These are phyloP conservation scores for Rhodotorula toruloides DNA, from an alignment of 768 basidiomycete species.

Conservation along the genomic window DNA sequence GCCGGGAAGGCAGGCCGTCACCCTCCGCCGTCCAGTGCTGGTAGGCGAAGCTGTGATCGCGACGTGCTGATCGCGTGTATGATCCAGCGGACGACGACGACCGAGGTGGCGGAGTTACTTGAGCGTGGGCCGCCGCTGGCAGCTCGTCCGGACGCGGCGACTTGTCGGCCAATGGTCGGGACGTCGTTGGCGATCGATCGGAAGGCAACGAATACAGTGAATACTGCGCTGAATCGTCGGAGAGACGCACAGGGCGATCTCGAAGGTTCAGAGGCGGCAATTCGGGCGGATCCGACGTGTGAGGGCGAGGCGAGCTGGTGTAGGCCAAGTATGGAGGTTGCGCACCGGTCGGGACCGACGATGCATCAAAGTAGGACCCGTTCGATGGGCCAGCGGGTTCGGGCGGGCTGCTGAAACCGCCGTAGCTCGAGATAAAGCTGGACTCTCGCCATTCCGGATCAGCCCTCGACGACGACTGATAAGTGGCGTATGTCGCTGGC, in stretches of 20 bases:
- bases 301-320: neutral
- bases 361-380: no score
- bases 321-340: neutral
- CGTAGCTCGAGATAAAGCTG: constrained; percentile 14
- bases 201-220: constrained; percentile 14
- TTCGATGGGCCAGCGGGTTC: neutral
- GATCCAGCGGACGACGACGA: no score
- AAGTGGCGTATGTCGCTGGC: no score
- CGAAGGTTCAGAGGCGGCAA: neutral
- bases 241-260: neutral
- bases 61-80: no score
- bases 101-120: no score
- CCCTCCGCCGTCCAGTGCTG: no score
- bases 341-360: neutral
- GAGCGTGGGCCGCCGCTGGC: no score
- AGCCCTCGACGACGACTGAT: neutral
- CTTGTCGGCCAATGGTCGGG: neutral
- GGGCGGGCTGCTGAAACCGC: neutral
- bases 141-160: no score
- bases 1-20: no score
- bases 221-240: constrained; percentile 4
- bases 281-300: neutral
- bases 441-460: constrained; percentile 6
- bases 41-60: no score
- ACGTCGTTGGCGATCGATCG: neutral